Base-by-base conservation (phyloP, 352 stramenopile species). In the Globisporangium takayamanum region DNA sequence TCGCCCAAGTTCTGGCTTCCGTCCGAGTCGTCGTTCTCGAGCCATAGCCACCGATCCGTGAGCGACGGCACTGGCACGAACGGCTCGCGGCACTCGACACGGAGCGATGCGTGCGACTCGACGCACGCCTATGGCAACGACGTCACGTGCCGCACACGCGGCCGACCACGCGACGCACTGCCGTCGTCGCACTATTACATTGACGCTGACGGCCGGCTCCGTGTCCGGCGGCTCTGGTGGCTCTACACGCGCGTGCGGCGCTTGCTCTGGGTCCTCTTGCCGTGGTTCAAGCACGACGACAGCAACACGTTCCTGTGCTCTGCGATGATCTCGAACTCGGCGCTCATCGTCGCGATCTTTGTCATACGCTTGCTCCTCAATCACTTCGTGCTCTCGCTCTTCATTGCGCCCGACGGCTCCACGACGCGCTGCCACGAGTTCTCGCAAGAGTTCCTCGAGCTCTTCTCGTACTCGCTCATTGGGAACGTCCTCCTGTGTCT, bases 241-340 rank as follows among this genome's bases (percentile, higher is more conserved):
- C 67, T 72, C 33, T 88, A 85, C 55, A 85, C 66, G 48, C 63
- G 69, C 11, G n/a, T 78, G 16, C 65, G 76, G 10, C 69, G 77
- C 15, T 48, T 84, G 33, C 30, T 81, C 37, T 73, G 67, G 56
- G 68, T 70, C 46, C 44, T 93, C 3, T 56, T 90, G 28, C 79
- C 64, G 61, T 68, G 78, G 50, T 77, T 89, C 55, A 84, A 87
- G 53, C 63, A 67, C 54, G 80, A 93, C 68, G 80, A 91, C 64
- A 80, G 76, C 74, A 93, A 93, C 60, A 90, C 79, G 59, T 93
- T 87, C 41, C 63, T 91, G 52, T 80, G 80, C 55, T 72, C 77
- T 1, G 58, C 70, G 18, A 88, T 93, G 79, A 73, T 93, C 56
- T 80, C 76, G 59, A 89, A 89, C 59, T 88, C 80, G 61, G 62